Evolutionary conservation across 805 yeast genomes (phyloP).

Genomic region (Brettanomyces anomalus): DNA sequence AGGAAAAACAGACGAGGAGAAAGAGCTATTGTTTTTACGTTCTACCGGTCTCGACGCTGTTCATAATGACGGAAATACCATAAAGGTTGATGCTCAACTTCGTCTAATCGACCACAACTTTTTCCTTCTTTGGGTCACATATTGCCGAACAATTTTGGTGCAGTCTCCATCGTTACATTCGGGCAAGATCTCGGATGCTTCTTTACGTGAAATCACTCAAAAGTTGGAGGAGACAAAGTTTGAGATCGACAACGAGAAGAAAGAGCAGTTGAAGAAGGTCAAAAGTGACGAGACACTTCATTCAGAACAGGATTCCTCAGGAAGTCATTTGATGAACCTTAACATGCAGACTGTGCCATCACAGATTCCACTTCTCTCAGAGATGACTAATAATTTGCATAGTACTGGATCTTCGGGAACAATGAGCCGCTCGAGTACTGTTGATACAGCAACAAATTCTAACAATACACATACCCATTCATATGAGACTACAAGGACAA

Average conservation of each 20-base stretch:
- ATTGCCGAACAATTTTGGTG: slow-evolving; percentile 41
- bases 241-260: background rate
- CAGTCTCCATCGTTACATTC: background rate
- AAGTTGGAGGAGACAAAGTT: background rate
- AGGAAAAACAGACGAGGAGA: slow-evolving; percentile 27
- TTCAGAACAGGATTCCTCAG: background rate
- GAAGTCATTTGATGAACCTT: slow-evolving; percentile 1
- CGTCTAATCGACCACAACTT: slow-evolving; percentile 55
- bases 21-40: slow-evolving; percentile 42
- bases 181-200: slow-evolving; percentile 1
- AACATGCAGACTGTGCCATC: slow-evolving; percentile 33
- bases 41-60: slow-evolving; percentile 62
- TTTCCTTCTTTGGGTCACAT: slow-evolving; percentile 77
- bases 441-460: background rate
- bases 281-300: background rate
- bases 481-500: background rate
- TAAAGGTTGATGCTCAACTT: slow-evolving; percentile 72
- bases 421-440: slow-evolving; percentile 17
- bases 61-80: slow-evolving; percentile 58
- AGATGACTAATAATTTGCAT: slow-evolving; percentile 26
- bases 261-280: background rate
- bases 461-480: too few relatives aligned
- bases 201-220: slow-evolving; percentile 1
- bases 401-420: slow-evolving; percentile 15
- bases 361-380: slow-evolving; percentile 41